Conservation (phyloP, 2,329 filamentous ascomycete genomes). For the Lasiodiplodia citricola region DNA sequence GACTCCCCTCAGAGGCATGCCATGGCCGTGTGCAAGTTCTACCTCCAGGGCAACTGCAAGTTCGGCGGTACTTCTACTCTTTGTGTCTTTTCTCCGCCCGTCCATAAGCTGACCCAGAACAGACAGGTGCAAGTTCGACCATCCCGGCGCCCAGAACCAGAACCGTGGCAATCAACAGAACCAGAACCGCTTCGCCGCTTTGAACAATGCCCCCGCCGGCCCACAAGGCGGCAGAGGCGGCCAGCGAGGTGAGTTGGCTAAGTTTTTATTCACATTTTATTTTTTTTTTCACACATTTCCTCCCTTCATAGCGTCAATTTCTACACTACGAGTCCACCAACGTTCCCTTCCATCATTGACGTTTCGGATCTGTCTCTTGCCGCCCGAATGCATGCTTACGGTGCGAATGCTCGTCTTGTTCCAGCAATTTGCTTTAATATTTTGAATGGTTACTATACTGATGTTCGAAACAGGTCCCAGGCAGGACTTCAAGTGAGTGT, state of each 20-base stretch:
- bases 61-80: slow-evolving; percentile 61
- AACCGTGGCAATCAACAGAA: slow-evolving; percentile 28
- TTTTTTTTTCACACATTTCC: slow-evolving; percentile 2
- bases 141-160: slow-evolving; percentile 51
- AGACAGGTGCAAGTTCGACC: slow-evolving; percentile 66
- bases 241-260: slow-evolving; percentile 48
- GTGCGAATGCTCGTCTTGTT: neutral
- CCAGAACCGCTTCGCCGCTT: slow-evolving; percentile 66
- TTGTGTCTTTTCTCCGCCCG: neutral
- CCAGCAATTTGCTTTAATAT: neutral
- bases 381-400: neutral
- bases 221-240: slow-evolving; percentile 30
- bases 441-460: neutral
- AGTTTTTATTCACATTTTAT: neutral
- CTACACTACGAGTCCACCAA: neutral
- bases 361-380: neutral
- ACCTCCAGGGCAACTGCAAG: slow-evolving; percentile 67
- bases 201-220: slow-evolving; percentile 29
- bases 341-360: neutral
- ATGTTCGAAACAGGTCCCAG: slow-evolving; percentile 21
- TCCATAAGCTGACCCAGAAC: neutral
- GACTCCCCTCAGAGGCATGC: slow-evolving; percentile 3
- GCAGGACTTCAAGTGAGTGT: slow-evolving; percentile 15
- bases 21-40: slow-evolving; percentile 67
- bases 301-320: slow-evolving; percentile 6